These are phyloP conservation scores for Curvularia eragrostidis DNA, from an alignment of 2,329 filamentous ascomycete genomes.

Conservation along the genomic window DNA sequence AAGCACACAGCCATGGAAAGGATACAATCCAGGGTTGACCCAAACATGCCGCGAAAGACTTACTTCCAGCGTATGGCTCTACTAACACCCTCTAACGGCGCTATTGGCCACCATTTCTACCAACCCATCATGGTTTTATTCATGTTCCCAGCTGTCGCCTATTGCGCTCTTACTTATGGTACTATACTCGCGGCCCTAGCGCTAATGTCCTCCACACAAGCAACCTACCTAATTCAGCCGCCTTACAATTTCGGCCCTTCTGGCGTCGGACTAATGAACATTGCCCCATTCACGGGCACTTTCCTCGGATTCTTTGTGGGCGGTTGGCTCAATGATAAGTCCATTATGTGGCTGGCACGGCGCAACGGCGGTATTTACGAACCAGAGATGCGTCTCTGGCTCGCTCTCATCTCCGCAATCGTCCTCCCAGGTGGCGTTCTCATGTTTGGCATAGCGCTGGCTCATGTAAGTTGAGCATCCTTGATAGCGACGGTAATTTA, in stretches of 20 bases:
- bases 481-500: not conserved
- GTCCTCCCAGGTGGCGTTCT: slow-evolving; percentile 47
- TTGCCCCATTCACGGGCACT: slow-evolving; percentile 52
- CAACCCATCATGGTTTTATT: slow-evolving; percentile 49
- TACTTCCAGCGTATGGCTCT: slow-evolving; percentile 54
- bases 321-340: slow-evolving; percentile 30
- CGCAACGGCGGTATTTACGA: slow-evolving; percentile 53
- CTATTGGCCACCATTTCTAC: slow-evolving; percentile 40
- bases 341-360: slow-evolving; percentile 45
- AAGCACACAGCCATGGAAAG: slow-evolving; percentile 7
- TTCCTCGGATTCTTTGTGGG: slow-evolving; percentile 36
- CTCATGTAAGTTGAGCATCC: slow-evolving; percentile 21
- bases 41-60: slow-evolving; percentile 50
- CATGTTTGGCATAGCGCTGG: slow-evolving; percentile 49
- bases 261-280: slow-evolving; percentile 50
- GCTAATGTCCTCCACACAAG: slow-evolving; percentile 48
- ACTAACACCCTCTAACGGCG: slow-evolving; percentile 37
- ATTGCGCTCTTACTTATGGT: slow-evolving; percentile 42
- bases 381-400: slow-evolving; percentile 55
- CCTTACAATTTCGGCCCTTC: slow-evolving; percentile 53
- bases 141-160: slow-evolving; percentile 51
- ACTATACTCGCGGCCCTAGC: slow-evolving; percentile 49
- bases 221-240: slow-evolving; percentile 46
- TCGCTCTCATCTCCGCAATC: slow-evolving; percentile 44
- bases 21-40: slow-evolving; percentile 31